phyloP scores from a whole-genome alignment of 768 basidiomycete species.

The Guyanaporus albipodus region DNA sequence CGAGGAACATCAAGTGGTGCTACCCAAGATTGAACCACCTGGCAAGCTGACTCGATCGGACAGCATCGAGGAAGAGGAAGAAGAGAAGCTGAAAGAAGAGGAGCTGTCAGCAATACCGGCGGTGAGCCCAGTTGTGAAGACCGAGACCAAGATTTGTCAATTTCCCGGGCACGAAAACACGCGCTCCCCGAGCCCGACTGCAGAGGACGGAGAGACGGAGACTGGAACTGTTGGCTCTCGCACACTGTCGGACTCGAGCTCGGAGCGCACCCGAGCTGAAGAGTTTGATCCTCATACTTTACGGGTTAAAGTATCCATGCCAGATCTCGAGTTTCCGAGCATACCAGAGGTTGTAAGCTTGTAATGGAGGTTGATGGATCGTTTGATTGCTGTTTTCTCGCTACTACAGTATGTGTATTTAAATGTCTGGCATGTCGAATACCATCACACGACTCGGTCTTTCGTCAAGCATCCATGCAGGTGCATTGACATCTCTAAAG shows the following conservation, averaged over 20 bases:
- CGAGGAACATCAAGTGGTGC: constrained; percentile 13
- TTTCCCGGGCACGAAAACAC: constrained; percentile 5
- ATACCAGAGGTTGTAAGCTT: constrained; percentile 14
- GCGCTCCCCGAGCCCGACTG: constrained; percentile 1
- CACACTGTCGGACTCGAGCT: constrained; percentile 27
- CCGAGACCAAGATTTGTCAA: background rate
- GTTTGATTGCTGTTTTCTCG: constrained; percentile 1
- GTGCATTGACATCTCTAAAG: too few relatives aligned
- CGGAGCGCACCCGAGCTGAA: constrained; percentile 26
- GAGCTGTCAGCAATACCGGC: constrained; percentile 1
- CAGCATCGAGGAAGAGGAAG: constrained; percentile 31
- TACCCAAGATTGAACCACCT: constrained; percentile 22
- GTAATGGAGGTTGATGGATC: background rate
- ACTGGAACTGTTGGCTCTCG: constrained; percentile 19
- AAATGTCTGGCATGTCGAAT: constrained; percentile 9
- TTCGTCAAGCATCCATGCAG: too few relatives aligned
- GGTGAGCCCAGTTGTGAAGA: background rate
- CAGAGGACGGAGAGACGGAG: constrained; percentile 22
- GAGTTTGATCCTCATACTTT: constrained; percentile 25
- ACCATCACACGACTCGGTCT: background rate
- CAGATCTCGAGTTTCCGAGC: constrained; percentile 26
- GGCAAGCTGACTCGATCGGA: constrained; percentile 28
- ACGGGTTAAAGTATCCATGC: constrained; percentile 24
- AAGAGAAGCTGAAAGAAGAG: constrained; percentile 20
- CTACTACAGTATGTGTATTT: constrained; percentile 27